Base-by-base conservation (phyloP, 2,329 filamentous ascomycete genomes). In the Plectosphaerella sp. region DNA sequence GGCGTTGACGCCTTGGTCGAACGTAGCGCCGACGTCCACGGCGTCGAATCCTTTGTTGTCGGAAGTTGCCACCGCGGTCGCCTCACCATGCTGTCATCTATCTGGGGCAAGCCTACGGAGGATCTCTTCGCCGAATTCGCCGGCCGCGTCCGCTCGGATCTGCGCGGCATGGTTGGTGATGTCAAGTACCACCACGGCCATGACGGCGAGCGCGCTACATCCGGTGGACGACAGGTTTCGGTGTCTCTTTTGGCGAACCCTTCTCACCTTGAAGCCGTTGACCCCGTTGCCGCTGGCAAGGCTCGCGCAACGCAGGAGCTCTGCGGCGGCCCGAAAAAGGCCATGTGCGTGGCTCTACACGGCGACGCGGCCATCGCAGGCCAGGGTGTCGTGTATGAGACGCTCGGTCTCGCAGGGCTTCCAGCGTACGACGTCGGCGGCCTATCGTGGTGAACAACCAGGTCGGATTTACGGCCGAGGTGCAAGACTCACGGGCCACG, bases 171-270 rank as follows among this genome's bases (percentile, higher is more conserved):
- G 53, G 97, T 93, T 53, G 94, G 94, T 62, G 94, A 99, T 70
- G 94, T 99, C 72, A 99, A 99, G 75, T 99, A 99, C 76, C 94
- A 99, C 77, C 78, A 97, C 64, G 94, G 94, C 67, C 97, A 97
- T 93, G 97, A 97, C 79, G 97, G 97, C 61, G 93, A 97, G 78
- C 89, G 94, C 58, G 92, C 93, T 50, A 99, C 94, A 9, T 92
- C 94, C 53, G 97, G 92, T 35, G 94, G 94, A 62, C 97, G 97
- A 83, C 92, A 92, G 58, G 93, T 99, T 10, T 93, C 97, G 76
- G 84, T 99, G 50, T 99, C 94, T 56, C 84, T 99, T 50, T 92
- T 99, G 54, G 93, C 94, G 73, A 99, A 99, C 72, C 94, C 94
- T 33, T 99, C 94, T 50, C 94, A 99, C 80, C 78, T 99, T 66